A percentile compares a stretch with the other conserved stretches of the same genome.
Conservation (phyloP, 139 green algal species). For the Auxenochlorella pyrenoidosa region DNA sequence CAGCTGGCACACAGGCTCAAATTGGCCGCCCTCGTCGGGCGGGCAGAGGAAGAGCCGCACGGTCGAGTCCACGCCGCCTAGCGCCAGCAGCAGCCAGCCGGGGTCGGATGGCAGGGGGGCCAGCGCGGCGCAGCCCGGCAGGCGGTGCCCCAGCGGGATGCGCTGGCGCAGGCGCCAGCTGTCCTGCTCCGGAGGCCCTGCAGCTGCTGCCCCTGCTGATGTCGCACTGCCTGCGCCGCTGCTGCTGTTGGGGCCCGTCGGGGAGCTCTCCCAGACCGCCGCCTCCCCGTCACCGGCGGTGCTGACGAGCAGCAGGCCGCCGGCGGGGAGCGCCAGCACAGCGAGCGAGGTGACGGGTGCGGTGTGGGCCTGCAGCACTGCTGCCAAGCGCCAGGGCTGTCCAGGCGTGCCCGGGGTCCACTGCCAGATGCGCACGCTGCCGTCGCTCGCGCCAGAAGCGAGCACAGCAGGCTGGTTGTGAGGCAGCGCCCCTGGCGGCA, state of each 20-base stretch:
- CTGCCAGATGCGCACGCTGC: conserved; percentile 70
- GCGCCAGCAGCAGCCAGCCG: conserved; percentile 74
- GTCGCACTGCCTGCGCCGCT: neutral
- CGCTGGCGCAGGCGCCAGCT: conserved; percentile 26
- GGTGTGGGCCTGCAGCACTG: conserved; percentile 54
- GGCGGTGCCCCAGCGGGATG: conserved; percentile 46
- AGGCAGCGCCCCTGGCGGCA: conserved; percentile 33
- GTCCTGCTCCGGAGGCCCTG: neutral
- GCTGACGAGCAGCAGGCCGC: conserved; percentile 55
- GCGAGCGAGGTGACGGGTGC: conserved; percentile 66
- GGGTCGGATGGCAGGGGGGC: conserved; percentile 55
- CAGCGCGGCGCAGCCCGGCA: conserved; percentile 73
- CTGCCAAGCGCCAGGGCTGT: conserved; percentile 51
- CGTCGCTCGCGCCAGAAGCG: conserved; percentile 68
- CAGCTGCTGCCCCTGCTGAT: neutral
- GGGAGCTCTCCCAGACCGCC: conserved; percentile 59
- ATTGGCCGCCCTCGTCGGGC: conserved; percentile 44
- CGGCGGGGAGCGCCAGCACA: conserved; percentile 31
- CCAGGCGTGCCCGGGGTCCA: conserved; percentile 3
- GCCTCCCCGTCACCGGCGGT: conserved; percentile 61
- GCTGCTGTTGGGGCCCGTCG: neutral
- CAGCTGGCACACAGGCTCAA: conserved; percentile 64
- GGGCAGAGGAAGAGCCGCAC: conserved; percentile 69
- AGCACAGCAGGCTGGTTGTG: conserved; percentile 37
- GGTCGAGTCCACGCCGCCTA: conserved; percentile 74